phyloP scores from a whole-genome alignment of 2,329 filamentous ascomycete genomes.

The Neonectria punicea region DNA sequence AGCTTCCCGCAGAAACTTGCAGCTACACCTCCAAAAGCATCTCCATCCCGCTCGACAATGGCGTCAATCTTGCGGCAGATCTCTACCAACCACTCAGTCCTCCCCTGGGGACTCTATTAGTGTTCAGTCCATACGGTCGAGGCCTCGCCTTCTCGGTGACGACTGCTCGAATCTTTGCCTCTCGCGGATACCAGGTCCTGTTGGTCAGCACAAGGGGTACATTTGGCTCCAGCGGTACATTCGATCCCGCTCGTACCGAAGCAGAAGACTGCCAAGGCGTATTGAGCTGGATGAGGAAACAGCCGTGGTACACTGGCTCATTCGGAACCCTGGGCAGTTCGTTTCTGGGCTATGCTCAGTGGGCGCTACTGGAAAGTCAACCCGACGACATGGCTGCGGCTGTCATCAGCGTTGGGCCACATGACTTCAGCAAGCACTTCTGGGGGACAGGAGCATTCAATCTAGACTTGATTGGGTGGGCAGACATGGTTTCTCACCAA shows the following conservation, averaged over 20 bases:
- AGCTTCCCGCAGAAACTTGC: background rate
- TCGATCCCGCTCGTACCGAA: background rate
- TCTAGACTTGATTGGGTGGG: background rate
- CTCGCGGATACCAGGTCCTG: background rate
- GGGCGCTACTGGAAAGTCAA: background rate
- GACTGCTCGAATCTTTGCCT: background rate
- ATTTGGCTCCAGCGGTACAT: background rate
- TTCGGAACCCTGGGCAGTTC: background rate
- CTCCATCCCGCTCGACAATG: background rate
- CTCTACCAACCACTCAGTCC: background rate
- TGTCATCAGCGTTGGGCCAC: background rate
- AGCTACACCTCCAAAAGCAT: background rate
- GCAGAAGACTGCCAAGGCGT: background rate
- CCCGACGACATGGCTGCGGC: background rate
- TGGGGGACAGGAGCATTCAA: background rate
- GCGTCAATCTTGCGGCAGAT: background rate
- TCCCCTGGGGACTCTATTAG: background rate
- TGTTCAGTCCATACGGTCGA: background rate
- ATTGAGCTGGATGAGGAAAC: background rate
- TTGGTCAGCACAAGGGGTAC: background rate
- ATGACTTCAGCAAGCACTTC: background rate
- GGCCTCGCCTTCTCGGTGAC: background rate
- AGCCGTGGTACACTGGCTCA: background rate
- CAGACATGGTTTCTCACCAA: background rate
- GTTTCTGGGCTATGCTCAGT: background rate